phyloP scores from a whole-genome alignment of 495 filamentous ascomycete genomes.

The Penicillium longicatenatum region DNA sequence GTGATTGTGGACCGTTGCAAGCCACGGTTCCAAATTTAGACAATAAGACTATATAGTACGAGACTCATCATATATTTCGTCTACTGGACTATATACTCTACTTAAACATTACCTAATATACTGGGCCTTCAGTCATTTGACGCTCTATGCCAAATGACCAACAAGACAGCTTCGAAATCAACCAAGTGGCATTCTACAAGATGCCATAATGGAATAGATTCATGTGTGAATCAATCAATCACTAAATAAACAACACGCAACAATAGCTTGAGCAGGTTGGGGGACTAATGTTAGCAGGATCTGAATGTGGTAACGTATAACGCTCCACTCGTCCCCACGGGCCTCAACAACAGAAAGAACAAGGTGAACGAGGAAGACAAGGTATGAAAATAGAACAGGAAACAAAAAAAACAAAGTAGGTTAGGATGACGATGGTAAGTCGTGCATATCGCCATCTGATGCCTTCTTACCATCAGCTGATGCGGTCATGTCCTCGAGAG shows the following conservation, averaged over 20 bases:
- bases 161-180: not conserved
- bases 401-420: not conserved
- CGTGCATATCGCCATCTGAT: conserved; percentile 31
- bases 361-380: conserved; percentile 10
- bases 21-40: not conserved
- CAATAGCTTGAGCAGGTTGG: not conserved
- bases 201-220: conserved; percentile 1
- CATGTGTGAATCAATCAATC: conserved; percentile 1
- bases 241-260: conserved; percentile 6
- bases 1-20: too few species aligned
- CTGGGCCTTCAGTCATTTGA: not conserved
- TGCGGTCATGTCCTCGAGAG: conserved; percentile 30
- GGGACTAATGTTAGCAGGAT: not conserved
- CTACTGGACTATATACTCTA: not conserved
- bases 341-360: conserved; percentile 3
- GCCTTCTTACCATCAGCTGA: conserved; percentile 36
- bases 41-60: not conserved
- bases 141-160: not conserved
- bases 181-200: conserved; percentile 2
- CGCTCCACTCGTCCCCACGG: conserved; percentile 6
- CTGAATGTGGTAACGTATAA: not conserved
- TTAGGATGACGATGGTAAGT: conserved; percentile 6
- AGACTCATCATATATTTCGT: not conserved
- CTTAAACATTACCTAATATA: not conserved
- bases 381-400: conserved; percentile 8